phyloP scores from a whole-genome alignment of 805 yeast species.

The Cyberlindnera xylosilytica region DNA sequence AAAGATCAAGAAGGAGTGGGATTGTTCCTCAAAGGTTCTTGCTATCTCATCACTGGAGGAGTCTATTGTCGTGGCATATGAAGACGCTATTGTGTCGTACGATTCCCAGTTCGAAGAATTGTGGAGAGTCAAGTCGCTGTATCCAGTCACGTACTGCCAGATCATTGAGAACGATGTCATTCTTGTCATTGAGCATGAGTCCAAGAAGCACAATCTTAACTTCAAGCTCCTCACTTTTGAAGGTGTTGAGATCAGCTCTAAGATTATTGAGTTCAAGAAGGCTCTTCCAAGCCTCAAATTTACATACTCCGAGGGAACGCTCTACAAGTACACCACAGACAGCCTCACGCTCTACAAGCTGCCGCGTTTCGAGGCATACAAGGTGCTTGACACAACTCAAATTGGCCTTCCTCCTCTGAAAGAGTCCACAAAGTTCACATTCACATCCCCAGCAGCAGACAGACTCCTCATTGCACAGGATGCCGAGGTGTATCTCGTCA shows the following conservation, averaged over 20 bases:
- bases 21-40: slow-evolving; percentile 11
- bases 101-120: slow-evolving; percentile 5
- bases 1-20: slow-evolving; percentile 18
- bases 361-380: slow-evolving; percentile 24
- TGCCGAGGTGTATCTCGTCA: slow-evolving; percentile 35
- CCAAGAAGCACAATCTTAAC: slow-evolving; percentile 18
- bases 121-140: slow-evolving; percentile 20
- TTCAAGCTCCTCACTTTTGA: slow-evolving; percentile 18
- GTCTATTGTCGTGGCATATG: slow-evolving; percentile 14
- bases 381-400: slow-evolving; percentile 8
- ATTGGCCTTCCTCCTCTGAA: slow-evolving; percentile 2
- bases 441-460: slow-evolving; percentile 27
- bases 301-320: slow-evolving; percentile 19
- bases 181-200: slow-evolving; percentile 15
- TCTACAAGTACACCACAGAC: slow-evolving; percentile 21
- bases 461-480: slow-evolving; percentile 26
- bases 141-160: slow-evolving; percentile 14
- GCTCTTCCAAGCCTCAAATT: slow-evolving; percentile 11
- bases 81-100: slow-evolving; percentile 8
- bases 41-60: slow-evolving; percentile 5
- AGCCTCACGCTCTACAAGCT: slow-evolving; percentile 16
- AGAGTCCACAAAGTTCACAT: slow-evolving; percentile 6
- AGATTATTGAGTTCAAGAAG: slow-evolving; percentile 20
- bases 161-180: slow-evolving; percentile 19
- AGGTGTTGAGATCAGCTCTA: slow-evolving; percentile 26